phyloP scores from a whole-genome alignment of 2,329 filamentous ascomycete species.

The Pseudocercospora musae region DNA sequence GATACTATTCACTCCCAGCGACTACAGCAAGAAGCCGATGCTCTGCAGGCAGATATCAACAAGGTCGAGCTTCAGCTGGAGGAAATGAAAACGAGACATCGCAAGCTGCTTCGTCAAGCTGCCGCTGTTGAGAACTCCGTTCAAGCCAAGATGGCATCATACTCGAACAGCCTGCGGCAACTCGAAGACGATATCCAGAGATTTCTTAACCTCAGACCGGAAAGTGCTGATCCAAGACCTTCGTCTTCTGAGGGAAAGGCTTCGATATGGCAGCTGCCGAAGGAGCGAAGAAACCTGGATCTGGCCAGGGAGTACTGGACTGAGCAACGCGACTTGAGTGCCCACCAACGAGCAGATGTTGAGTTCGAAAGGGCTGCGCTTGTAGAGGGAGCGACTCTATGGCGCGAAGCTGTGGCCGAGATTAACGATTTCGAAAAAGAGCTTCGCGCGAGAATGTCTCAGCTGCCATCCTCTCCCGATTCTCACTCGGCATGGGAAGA shows the following conservation, averaged over 20 bases:
- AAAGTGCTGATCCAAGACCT: conserved; percentile 6
- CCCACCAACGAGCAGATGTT: conserved; percentile 55
- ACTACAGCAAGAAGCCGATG: conserved; percentile 50
- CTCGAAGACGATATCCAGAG: conserved; percentile 60
- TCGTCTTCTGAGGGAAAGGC: conserved; percentile 15
- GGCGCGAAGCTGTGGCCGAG: conserved; percentile 59
- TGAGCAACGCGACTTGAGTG: conserved; percentile 57
- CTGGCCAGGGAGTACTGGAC: conserved; percentile 72
- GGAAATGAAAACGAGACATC: conserved; percentile 58
- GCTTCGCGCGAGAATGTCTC: conserved; percentile 56
- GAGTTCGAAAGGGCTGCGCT: conserved; percentile 63
- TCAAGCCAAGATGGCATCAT: conserved; percentile 70
- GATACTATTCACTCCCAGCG: conserved; percentile 55
- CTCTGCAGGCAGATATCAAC: conserved; percentile 61
- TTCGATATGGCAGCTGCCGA: conserved; percentile 52
- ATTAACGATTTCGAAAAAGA: conserved; percentile 64
- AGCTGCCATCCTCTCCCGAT: conserved; percentile 20
- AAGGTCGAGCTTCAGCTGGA: conserved; percentile 63
- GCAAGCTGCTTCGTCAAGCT: conserved; percentile 59
- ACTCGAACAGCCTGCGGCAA: conserved; percentile 63
- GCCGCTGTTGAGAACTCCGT: conserved; percentile 61
- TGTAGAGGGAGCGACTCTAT: conserved; percentile 63
- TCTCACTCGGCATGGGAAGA: conserved; percentile 33
- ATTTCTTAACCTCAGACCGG: conserved; percentile 47
- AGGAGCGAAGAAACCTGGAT: conserved; percentile 63